Evolutionary conservation across 2,329 filamentous ascomycete genomes (phyloP), one percentile per base, ranked within the genome.

Genomic region (Penicillium sclerotigenum): DNA sequence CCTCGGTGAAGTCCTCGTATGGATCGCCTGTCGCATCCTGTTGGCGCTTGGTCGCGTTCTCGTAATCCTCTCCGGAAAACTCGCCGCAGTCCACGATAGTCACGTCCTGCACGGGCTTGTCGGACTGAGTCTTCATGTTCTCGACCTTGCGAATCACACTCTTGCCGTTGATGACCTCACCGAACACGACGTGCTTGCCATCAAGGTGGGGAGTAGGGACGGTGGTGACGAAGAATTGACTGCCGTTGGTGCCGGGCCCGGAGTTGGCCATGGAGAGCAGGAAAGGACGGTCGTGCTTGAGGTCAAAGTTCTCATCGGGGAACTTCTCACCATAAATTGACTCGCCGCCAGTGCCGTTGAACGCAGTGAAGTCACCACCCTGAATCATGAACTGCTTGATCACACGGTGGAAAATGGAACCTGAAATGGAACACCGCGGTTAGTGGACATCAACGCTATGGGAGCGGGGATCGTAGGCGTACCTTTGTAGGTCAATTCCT

Each of bases 331-430:
- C 93, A 72, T 97, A 99, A 75, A 99, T 97, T 62, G 89, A 94
- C 80, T 97, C 94, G 70, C 93, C 93, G 62, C 93, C 93, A 26
- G 93, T 97, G 63, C 93, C 94, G 73, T 97, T 93, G 73, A 91
- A 91, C 53, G 85, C 87, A 47, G 93, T 99, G 75, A 99, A 99
- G 76, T 97, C 94, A 76, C 94, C 93, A 71, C 94, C 92, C 79
- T 97, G 89, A 70, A 97, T 94, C 93, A 99, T 97, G 78, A 99
- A 99, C 69, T 90, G 85, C 82, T 97, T 97, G 80, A 99, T 99
- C 62, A 99, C 89, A 49, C 93, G 89, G 81, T 99, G 93, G 82
- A 99, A 97, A 66, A 80, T 81, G 59, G 90, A 95, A 65, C 90
- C 89, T 80, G 55, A 31, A 24, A 37, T 16, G 18, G 34, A n/a